Evolutionary conservation across 495 filamentous ascomycete species (phyloP).

Genomic region (Podospora appendiculata): DNA sequence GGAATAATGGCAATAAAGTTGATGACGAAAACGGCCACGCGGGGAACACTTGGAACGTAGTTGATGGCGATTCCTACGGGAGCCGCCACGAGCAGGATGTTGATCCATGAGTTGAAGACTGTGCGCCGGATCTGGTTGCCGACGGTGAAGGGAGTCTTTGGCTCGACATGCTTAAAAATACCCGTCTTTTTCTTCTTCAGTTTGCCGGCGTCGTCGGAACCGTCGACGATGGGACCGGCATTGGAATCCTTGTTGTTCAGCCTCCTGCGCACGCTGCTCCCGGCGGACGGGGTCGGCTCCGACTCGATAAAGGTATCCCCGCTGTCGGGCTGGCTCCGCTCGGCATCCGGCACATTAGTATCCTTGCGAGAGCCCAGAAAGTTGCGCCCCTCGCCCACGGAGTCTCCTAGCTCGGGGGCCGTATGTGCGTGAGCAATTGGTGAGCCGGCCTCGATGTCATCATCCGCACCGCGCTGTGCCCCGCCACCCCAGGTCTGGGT

Average conservation of each 20-base stretch:
- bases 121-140: slow-evolving; percentile 62
- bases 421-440: slow-evolving; percentile 7
- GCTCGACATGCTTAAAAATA: slow-evolving; percentile 34
- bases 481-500: slow-evolving; percentile 7
- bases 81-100: slow-evolving; percentile 69
- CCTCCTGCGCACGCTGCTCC: neutral
- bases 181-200: slow-evolving; percentile 18
- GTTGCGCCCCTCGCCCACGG: neutral
- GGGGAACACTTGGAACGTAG: slow-evolving; percentile 47
- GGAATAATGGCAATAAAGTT: slow-evolving; percentile 90
- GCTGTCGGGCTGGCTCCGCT: slow-evolving; percentile 4
- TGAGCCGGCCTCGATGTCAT: neutral
- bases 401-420: neutral
- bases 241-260: too few species aligned
- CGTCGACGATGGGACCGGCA: neutral
- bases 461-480: neutral
- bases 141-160: slow-evolving; percentile 52
- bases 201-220: neutral
- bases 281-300: neutral
- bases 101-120: slow-evolving; percentile 75
- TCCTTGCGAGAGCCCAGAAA: neutral
- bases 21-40: slow-evolving; percentile 64
- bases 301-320: slow-evolving; percentile 4
- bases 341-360: neutral
- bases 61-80: slow-evolving; percentile 71